A percentile compares a stretch with the other conserved stretches of the same genome.
These are phyloP conservation scores for Medicago lupulina DNA, from an alignment of 306 rosid species.

Conservation along the genomic window DNA sequence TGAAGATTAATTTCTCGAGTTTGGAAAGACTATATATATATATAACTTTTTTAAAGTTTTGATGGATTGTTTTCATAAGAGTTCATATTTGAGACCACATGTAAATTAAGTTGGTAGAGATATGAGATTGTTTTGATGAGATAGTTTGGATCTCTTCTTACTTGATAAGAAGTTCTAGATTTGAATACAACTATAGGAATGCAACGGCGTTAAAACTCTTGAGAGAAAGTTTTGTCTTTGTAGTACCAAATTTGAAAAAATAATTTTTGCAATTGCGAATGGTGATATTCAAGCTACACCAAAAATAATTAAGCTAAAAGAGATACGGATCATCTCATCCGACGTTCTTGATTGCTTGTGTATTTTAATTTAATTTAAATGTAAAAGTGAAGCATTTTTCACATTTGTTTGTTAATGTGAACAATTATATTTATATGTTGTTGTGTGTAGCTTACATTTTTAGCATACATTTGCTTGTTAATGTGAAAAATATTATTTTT, in stretches of 20 bases:
- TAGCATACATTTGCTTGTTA: conserved; percentile 45
- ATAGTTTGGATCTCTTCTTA: not conserved
- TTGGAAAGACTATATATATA: not conserved
- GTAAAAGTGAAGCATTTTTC: conserved; percentile 40
- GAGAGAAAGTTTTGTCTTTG: too few species aligned
- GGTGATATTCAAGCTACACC: too few species aligned
- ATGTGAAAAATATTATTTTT: not conserved
- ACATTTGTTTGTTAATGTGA: conserved; percentile 41
- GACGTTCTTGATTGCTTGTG: not conserved
- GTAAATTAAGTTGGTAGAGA: not conserved
- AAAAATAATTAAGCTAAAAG: too few species aligned
- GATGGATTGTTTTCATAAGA: not conserved
- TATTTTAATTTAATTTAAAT: conserved; percentile 37
- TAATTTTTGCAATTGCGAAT: not conserved
- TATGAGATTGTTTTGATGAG: not conserved
- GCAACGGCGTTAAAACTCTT: not conserved
- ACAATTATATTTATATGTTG: conserved; percentile 17
- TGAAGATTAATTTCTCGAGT: not conserved
- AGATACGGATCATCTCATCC: not conserved
- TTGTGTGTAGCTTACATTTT: conserved; percentile 52
- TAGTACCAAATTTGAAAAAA: not conserved
- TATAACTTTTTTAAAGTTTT: not conserved
- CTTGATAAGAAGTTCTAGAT: not conserved
- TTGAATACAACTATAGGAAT: not conserved
- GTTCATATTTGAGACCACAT: not conserved